Percentiles rank a stretch among this genome's conserved stretches.
These are phyloP conservation scores for Russula brevipes DNA, from an alignment of 768 basidiomycete genomes.

Conservation along the genomic window DNA sequence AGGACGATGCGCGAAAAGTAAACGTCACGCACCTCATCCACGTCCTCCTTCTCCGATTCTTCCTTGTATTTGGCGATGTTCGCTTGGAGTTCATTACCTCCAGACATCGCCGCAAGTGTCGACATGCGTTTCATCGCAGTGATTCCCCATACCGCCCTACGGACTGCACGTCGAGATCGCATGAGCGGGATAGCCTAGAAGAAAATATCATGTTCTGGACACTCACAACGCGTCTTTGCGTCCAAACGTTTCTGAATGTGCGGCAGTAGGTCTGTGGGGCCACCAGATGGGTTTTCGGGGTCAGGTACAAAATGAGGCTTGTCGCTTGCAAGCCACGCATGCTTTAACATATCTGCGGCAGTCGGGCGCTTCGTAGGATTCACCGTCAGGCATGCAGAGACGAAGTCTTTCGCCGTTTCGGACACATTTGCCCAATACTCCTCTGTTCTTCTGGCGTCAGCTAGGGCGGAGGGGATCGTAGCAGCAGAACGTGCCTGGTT, in stretches of 20 bases:
- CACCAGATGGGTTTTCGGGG: constrained; percentile 49
- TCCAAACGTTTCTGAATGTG: constrained; percentile 87
- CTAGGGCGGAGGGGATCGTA: background rate
- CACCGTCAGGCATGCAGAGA: constrained; percentile 73
- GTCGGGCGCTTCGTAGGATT: constrained; percentile 80
- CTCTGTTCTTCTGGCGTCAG: constrained; percentile 34
- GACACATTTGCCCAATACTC: constrained; percentile 90
- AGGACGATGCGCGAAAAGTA: background rate
- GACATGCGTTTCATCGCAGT: constrained; percentile 81
- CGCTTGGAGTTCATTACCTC: constrained; percentile 42
- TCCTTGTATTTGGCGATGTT: constrained; percentile 68
- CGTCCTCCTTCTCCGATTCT: constrained; percentile 60
- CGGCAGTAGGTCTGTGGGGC: constrained; percentile 75
- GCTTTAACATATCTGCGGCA: constrained; percentile 64
- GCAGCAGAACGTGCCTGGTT: constrained; percentile 45
- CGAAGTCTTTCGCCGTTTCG: constrained; percentile 77
- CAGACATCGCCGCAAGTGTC: constrained; percentile 38
- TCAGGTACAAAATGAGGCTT: constrained; percentile 68
- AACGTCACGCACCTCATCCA: constrained; percentile 27
- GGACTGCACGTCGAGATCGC: constrained; percentile 49
- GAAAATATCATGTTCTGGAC: background rate
- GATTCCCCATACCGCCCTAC: constrained; percentile 81
- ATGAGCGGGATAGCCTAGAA: background rate
- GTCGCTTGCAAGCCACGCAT: constrained; percentile 74
- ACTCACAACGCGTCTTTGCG: constrained; percentile 45